Conservation (phyloP, 148 eudicot genomes). For the Rhododendron ferrugineum region DNA sequence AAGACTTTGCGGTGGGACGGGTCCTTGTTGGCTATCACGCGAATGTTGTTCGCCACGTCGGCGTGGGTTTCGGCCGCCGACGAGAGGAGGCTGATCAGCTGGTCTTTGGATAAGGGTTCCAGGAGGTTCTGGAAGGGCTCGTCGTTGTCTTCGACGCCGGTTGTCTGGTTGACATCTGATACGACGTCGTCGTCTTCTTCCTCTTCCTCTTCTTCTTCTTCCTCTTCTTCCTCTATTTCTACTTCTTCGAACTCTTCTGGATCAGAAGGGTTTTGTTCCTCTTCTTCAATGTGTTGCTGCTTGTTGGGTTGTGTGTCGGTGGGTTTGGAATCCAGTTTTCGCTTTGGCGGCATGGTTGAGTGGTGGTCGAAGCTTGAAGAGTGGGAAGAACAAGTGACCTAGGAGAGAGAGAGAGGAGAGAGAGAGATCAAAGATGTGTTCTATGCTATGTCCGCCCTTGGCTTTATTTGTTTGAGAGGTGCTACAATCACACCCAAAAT, state of each 20-base stretch:
- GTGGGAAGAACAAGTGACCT: background rate
- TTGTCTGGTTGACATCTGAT: background rate
- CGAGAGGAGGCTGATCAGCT: conserved; percentile 33
- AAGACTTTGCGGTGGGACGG: conserved; percentile 78
- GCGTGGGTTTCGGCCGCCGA: conserved; percentile 53
- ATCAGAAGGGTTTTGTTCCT: background rate
- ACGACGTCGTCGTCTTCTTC: background rate
- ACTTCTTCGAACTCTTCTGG: background rate
- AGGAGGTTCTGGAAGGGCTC: conserved; percentile 67
- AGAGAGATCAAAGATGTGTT: too few species aligned
- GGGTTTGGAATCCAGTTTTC: background rate
- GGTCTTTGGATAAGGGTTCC: conserved; percentile 79
- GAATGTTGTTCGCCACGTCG: conserved; percentile 33
- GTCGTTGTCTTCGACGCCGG: conserved; percentile 27
- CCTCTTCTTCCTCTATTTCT: background rate
- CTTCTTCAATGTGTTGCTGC: background rate
- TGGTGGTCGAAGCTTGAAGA: background rate
- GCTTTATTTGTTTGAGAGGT: too few species aligned
- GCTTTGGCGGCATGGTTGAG: background rate
- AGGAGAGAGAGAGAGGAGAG: background rate
- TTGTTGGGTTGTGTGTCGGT: background rate
- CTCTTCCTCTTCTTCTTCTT: conserved; percentile 11
- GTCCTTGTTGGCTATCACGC: conserved; percentile 58
- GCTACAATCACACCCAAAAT: too few species aligned
- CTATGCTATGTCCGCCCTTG: too few species aligned